These are phyloP conservation scores for Sphaerosporella brunnea DNA, from an alignment of 495 filamentous ascomycete species.

Conservation along the genomic window DNA sequence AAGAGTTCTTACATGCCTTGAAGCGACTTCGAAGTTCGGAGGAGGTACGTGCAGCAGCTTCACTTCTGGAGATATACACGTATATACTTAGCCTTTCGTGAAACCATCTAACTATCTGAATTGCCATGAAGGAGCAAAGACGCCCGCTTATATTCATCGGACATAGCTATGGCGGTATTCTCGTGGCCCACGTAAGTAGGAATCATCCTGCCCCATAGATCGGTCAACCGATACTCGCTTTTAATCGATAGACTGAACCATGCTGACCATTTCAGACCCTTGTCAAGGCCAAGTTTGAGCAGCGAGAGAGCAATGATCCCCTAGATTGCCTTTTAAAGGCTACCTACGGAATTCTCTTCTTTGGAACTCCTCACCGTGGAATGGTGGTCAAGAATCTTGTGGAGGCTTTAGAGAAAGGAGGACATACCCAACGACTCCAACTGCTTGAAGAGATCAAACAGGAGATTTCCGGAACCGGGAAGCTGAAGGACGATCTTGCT, in stretches of 20 bases:
- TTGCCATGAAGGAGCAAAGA: not conserved
- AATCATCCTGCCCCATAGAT: not conserved
- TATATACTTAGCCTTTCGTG: not conserved
- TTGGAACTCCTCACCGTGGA: constrained; percentile 3
- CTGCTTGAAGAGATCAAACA: not conserved
- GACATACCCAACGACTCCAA: not conserved
- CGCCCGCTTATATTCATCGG: constrained; percentile 11
- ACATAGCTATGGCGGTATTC: constrained; percentile 9
- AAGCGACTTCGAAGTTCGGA: not conserved
- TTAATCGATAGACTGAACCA: too few relatives aligned
- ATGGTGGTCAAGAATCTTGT: constrained; percentile 6
- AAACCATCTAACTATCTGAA: not conserved
- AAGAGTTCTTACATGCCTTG: not conserved
- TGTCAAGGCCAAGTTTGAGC: constrained; percentile 6
- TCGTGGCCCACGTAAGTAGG: constrained; percentile 10
- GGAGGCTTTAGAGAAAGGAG: not conserved
- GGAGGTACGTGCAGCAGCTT: too few relatives aligned
- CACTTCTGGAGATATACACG: too few relatives aligned
- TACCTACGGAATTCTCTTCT: constrained; percentile 6
- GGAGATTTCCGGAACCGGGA: not conserved
- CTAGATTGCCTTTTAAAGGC: not conserved
- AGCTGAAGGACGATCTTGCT: not conserved
- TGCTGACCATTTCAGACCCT: not conserved
- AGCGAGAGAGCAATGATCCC: not conserved
- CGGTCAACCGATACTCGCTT: too few relatives aligned